Conservation (phyloP, 306 rosid genomes). For the Lathyrus oleraceus region DNA sequence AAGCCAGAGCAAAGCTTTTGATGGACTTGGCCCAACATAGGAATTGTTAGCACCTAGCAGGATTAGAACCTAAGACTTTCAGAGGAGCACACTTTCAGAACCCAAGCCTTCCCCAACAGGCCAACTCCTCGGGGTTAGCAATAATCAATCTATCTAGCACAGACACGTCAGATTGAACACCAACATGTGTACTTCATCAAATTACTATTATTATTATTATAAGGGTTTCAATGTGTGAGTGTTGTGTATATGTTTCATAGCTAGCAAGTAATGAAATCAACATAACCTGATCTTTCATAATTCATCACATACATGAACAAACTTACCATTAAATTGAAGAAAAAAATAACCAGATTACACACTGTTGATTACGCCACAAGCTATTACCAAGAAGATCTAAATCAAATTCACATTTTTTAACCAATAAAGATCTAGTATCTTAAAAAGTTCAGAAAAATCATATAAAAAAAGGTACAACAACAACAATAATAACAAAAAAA, state of each 20-base stretch:
- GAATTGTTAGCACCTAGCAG: too few species aligned
- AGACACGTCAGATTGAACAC: background rate
- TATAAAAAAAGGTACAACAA: background rate
- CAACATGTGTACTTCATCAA: background rate
- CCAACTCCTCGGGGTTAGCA: too few species aligned
- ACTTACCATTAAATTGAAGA: background rate
- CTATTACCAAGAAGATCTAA: conserved; percentile 27
- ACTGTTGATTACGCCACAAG: conserved; percentile 3
- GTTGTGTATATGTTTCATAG: background rate
- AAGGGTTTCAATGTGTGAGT: background rate
- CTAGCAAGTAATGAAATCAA: background rate
- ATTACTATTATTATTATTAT: too few species aligned
- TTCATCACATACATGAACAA: conserved; percentile 21
- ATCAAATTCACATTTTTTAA: background rate
- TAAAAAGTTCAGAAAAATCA: background rate
- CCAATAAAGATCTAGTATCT: conserved; percentile 19
- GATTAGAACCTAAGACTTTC: too few species aligned
- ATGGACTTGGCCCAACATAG: too few species aligned
- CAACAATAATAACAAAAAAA: background rate
- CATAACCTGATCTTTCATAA: background rate
- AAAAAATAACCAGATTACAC: conserved; percentile 6
- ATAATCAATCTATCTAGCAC: background rate
- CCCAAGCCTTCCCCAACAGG: too few species aligned
- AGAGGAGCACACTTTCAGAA: too few species aligned
- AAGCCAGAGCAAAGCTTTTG: too few species aligned